These are phyloP conservation scores for Keithomyces neogunnii DNA, from an alignment of 2,329 filamentous ascomycete genomes.

Conservation along the genomic window DNA sequence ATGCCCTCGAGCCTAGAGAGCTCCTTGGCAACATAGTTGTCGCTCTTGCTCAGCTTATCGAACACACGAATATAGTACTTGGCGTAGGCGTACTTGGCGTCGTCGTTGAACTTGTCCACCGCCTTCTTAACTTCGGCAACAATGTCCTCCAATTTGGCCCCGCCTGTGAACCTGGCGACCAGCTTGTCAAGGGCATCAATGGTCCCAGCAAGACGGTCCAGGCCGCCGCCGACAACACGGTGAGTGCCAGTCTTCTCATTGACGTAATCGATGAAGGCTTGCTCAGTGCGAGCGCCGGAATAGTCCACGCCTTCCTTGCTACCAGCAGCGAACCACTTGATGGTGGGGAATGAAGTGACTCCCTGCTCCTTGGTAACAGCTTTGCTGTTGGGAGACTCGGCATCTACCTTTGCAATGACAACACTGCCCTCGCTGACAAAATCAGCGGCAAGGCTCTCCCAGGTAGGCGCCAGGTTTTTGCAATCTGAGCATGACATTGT, in stretches of 20 bases:
- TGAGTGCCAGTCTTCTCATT: slow-evolving; percentile 86
- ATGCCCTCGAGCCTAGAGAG: slow-evolving; percentile 70
- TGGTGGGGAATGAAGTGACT: slow-evolving; percentile 84
- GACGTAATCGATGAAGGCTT: slow-evolving; percentile 68
- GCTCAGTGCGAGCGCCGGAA: slow-evolving; percentile 66
- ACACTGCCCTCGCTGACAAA: slow-evolving; percentile 73
- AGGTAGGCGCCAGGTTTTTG: slow-evolving; percentile 84
- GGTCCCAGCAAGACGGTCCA: slow-evolving; percentile 73
- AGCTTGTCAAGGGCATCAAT: slow-evolving; percentile 70
- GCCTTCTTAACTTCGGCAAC: slow-evolving; percentile 65
- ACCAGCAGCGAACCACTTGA: slow-evolving; percentile 93
- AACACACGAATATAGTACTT: slow-evolving; percentile 92
- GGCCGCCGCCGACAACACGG: slow-evolving; percentile 70
- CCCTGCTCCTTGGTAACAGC: slow-evolving; percentile 65
- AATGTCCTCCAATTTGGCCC: slow-evolving; percentile 53
- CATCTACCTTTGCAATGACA: slow-evolving; percentile 90
- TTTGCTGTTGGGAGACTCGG: slow-evolving; percentile 81
- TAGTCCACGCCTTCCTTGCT: slow-evolving; percentile 65
- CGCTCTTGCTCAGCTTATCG: slow-evolving; percentile 71
- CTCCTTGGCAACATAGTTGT: slow-evolving; percentile 79
- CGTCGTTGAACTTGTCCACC: slow-evolving; percentile 54
- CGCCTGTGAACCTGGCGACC: slow-evolving; percentile 63
- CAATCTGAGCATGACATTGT: slow-evolving; percentile 56
- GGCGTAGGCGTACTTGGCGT: slow-evolving; percentile 64
- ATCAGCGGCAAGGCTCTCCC: slow-evolving; percentile 78